Conservation (phyloP, 2,329 filamentous ascomycete genomes). For the Aspergillus ibericus region DNA sequence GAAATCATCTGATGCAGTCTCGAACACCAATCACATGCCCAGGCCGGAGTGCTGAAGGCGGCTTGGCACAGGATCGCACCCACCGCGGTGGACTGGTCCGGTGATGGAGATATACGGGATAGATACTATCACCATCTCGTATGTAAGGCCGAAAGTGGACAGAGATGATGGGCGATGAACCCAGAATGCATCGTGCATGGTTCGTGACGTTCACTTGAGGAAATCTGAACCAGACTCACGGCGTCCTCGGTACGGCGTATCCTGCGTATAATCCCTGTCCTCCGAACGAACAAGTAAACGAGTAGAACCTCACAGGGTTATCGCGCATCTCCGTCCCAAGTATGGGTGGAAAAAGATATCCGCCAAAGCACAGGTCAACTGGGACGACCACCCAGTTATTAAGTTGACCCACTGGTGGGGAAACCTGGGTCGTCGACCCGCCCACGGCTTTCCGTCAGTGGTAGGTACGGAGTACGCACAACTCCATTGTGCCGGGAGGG, state of each 20-base stretch:
- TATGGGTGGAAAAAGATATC: neutral
- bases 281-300: neutral
- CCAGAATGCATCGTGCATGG: no score
- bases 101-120: neutral
- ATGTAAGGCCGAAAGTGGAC: neutral
- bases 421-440: neutral
- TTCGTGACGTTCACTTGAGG: no score
- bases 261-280: no score
- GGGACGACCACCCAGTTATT: constrained; percentile 1
- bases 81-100: neutral
- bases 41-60: neutral
- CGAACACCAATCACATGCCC: constrained; percentile 1
- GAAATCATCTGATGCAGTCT: neutral
- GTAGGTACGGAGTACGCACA: neutral
- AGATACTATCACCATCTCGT: neutral
- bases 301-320: neutral
- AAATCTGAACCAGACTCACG: no score
- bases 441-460: neutral
- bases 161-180: no score
- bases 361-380: constrained; percentile 4
- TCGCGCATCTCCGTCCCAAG: neutral
- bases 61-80: neutral
- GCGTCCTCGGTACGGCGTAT: no score
- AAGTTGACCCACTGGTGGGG: constrained; percentile 3
- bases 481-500: neutral